Conservation (phyloP, 1,284 basidiomycete species). For the Boletus smithii region DNA sequence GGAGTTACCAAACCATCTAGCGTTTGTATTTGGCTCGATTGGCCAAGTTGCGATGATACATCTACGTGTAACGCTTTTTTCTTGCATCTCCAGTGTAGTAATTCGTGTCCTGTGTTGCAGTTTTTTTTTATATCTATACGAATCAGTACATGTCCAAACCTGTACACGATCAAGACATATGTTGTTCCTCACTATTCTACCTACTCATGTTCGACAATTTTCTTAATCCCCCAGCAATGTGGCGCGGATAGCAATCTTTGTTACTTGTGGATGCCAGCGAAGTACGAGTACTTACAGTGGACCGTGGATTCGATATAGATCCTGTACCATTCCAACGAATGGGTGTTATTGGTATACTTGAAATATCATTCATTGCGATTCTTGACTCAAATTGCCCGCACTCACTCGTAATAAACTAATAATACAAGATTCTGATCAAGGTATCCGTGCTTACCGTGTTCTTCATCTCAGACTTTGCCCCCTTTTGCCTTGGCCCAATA, state of each 20-base stretch:
- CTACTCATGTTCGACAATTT: too few species aligned
- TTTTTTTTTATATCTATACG: slow-evolving; percentile 26
- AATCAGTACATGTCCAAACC: slow-evolving; percentile 15
- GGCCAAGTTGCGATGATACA: slow-evolving; percentile 13
- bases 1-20: slow-evolving; percentile 33
- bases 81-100: slow-evolving; percentile 31
- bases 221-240: too few species aligned
- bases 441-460: too few species aligned
- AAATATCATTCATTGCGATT: too few species aligned
- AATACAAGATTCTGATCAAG: slow-evolving; percentile 1
- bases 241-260: neutral
- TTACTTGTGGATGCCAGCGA: neutral
- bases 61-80: slow-evolving; percentile 28
- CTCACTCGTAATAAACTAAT: too few species aligned
- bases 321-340: too few species aligned
- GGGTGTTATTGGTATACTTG: too few species aligned
- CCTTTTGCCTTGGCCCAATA: slow-evolving; percentile 53
- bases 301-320: neutral
- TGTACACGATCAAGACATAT: slow-evolving; percentile 4
- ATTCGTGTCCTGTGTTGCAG: slow-evolving; percentile 10
- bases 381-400: too few species aligned
- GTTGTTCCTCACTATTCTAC: slow-evolving; percentile 6
- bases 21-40: slow-evolving; percentile 3
- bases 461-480: slow-evolving; percentile 3
- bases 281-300: too few species aligned